These are phyloP conservation scores for Exophiala sideris DNA, from an alignment of 2,329 filamentous ascomycete genomes.

Conservation along the genomic window DNA sequence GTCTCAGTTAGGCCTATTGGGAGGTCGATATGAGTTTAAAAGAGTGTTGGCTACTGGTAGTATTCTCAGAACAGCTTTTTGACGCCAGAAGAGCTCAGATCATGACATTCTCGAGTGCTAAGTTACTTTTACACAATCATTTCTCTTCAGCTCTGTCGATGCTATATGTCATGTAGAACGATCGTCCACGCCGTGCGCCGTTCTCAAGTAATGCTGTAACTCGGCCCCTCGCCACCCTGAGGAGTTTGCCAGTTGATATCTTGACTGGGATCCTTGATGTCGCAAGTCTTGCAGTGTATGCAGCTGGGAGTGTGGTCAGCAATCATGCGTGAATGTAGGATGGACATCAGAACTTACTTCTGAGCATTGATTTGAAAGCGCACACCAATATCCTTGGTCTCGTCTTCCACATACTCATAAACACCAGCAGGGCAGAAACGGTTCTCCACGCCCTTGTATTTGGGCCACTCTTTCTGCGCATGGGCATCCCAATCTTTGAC, in stretches of 20 bases:
- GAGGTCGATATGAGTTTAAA: not conserved
- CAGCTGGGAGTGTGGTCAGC: slow-evolving; percentile 57
- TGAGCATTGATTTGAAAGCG: slow-evolving; percentile 97
- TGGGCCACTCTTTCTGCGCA: slow-evolving; percentile 75
- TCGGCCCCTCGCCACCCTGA: slow-evolving; percentile 77
- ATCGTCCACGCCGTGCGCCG: not conserved
- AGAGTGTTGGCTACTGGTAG: not conserved
- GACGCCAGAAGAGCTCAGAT: too few species aligned
- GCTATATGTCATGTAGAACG: not conserved
- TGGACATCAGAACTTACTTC: slow-evolving; percentile 65
- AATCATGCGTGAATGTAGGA: not conserved
- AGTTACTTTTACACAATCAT: not conserved
- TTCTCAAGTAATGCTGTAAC: slow-evolving; percentile 58
- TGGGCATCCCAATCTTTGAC: slow-evolving; percentile 95
- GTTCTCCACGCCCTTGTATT: slow-evolving; percentile 90
- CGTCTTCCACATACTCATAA: slow-evolving; percentile 96
- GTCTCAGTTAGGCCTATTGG: not conserved
- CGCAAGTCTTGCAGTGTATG: slow-evolving; percentile 99
- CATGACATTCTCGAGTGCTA: too few species aligned
- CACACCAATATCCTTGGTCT: slow-evolving; percentile 79
- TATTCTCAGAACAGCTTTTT: too few species aligned
- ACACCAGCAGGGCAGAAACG: slow-evolving; percentile 96
- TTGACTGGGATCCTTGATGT: slow-evolving; percentile 95
- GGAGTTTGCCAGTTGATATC: slow-evolving; percentile 98
- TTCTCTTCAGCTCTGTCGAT: too few species aligned